These are phyloP conservation scores for Tremella yokohamensis DNA, from an alignment of 768 basidiomycete genomes.

Conservation along the genomic window DNA sequence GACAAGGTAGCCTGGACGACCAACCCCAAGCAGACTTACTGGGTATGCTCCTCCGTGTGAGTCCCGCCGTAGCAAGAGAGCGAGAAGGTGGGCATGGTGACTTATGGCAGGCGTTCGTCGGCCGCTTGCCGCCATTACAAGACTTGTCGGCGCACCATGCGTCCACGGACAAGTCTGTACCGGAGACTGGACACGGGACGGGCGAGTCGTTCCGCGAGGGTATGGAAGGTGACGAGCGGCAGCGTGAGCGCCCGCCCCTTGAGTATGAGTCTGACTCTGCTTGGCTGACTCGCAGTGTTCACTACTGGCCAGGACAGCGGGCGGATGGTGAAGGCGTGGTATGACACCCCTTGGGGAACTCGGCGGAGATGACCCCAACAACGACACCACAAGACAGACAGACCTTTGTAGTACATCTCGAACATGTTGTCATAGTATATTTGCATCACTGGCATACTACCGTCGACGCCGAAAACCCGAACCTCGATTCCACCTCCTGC, in stretches of 20 bases:
- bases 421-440: no score
- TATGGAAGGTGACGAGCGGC: slow-evolving; percentile 85
- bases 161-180: slow-evolving; percentile 62
- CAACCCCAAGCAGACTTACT: slow-evolving; percentile 70
- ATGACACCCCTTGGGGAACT: slow-evolving; percentile 56
- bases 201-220: slow-evolving; percentile 83
- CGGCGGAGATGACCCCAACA: not conserved
- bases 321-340: slow-evolving; percentile 74
- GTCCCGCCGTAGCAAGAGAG: slow-evolving; percentile 44
- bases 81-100: not conserved
- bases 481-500: no score
- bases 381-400: no score
- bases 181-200: slow-evolving; percentile 71
- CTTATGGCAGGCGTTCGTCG: slow-evolving; percentile 41
- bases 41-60: slow-evolving; percentile 62
- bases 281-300: slow-evolving; percentile 63
- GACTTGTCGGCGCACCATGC: slow-evolving; percentile 42
- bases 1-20: slow-evolving; percentile 63
- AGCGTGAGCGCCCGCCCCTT: slow-evolving; percentile 59
- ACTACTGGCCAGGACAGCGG: slow-evolving; percentile 76
- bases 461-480: no score
- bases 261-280: slow-evolving; percentile 5
- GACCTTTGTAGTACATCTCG: no score
- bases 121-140: slow-evolving; percentile 46
- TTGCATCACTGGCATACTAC: no score